phyloP scores from a whole-genome alignment of 192 early-diverging fungal species.

The Blastocladiella britannica region DNA sequence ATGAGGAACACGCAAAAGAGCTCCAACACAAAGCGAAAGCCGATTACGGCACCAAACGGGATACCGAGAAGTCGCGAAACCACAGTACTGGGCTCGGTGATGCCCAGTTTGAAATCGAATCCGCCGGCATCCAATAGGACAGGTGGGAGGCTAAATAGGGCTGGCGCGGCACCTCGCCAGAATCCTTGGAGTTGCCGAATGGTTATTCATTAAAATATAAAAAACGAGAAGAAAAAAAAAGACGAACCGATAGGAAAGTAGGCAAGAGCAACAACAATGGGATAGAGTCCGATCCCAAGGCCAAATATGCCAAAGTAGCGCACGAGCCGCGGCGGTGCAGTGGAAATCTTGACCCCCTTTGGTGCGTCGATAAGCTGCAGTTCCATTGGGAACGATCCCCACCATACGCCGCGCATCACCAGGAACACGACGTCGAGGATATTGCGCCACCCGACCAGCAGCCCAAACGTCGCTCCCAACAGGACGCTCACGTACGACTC shows the following conservation, averaged over 20 bases:
- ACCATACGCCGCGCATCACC: not conserved
- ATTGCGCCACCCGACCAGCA: not conserved
- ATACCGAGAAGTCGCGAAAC: not conserved
- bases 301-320: not conserved
- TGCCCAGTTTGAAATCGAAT: no score
- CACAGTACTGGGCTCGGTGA: no score
- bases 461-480: not conserved
- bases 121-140: no score
- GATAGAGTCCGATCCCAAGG: not conserved
- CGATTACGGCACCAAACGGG: not conserved
- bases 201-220: no score
- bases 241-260: not conserved
- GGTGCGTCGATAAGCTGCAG: not conserved
- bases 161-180: no score
- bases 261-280: not conserved
- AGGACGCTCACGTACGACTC: not conserved
- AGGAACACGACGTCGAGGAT: not conserved
- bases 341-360: not conserved
- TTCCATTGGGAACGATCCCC: not conserved
- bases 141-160: no score
- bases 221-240: not conserved
- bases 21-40: not conserved
- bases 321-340: not conserved
- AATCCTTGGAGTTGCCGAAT: no score
- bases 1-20: no score